Percentiles rank a stretch among this genome's conserved stretches.
phyloP scores from a whole-genome alignment of 805 yeast genomes.

The Starmerella floris region DNA sequence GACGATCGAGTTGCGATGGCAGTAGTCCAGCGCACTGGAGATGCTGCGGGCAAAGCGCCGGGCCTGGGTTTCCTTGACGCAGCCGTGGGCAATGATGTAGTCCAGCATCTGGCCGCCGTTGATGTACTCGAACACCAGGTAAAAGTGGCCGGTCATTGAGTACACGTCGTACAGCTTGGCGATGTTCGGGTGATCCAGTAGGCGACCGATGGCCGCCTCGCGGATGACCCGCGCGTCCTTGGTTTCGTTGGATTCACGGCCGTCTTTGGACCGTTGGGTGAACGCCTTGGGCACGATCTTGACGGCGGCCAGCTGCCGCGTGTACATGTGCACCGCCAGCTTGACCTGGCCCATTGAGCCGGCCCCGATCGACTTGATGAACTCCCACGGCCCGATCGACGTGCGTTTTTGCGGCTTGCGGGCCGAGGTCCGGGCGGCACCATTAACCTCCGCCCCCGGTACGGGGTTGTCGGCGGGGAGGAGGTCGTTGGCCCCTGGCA shows the following conservation, averaged over 20 bases:
- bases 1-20: conserved; percentile 87
- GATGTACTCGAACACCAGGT: conserved; percentile 91
- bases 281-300: conserved; percentile 88
- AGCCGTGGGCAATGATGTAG: conserved; percentile 92
- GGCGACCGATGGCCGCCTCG: conserved; percentile 87
- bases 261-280: conserved; percentile 32
- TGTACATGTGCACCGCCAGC: conserved; percentile 70
- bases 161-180: conserved; percentile 87
- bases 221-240: conserved; percentile 85
- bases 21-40: conserved; percentile 82
- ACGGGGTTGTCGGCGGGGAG: neutral
- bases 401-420: conserved; percentile 39
- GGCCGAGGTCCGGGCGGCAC: neutral
- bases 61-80: conserved; percentile 85
- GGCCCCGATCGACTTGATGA: conserved; percentile 87
- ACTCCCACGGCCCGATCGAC: conserved; percentile 94
- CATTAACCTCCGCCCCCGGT: neutral
- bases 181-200: conserved; percentile 81
- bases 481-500: neutral
- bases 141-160: conserved; percentile 92
- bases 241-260: conserved; percentile 34
- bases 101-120: conserved; percentile 97
- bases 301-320: conserved; percentile 65
- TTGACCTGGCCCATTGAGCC: conserved; percentile 99
- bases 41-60: conserved; percentile 90